Percentiles rank a stretch among this genome's conserved stretches.
phyloP scores from a whole-genome alignment of 768 basidiomycete genomes.

The Lentinula lateritia region DNA sequence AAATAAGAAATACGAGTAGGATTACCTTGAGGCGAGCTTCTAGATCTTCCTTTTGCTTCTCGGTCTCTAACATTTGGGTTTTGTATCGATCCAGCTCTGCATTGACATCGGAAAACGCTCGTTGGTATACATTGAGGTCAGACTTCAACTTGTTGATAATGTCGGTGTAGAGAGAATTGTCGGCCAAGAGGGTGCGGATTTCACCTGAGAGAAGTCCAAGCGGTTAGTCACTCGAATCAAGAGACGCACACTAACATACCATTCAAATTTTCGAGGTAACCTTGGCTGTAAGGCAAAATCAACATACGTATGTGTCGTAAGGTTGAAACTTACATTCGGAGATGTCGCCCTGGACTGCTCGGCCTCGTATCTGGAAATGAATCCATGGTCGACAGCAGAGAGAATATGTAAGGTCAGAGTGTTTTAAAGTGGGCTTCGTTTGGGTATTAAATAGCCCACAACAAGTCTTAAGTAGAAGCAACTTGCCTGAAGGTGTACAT shows the following conservation, averaged over 20 bases:
- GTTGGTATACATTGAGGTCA: slow-evolving; percentile 7
- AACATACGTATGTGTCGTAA: neutral
- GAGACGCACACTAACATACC: slow-evolving; percentile 13
- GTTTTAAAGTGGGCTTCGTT: neutral
- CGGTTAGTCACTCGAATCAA: neutral
- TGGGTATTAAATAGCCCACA: neutral
- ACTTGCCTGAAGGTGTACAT: neutral
- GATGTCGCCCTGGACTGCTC: neutral
- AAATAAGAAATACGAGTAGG: neutral
- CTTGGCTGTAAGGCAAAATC: slow-evolving; percentile 6
- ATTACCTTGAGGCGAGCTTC: slow-evolving; percentile 1
- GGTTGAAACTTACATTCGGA: slow-evolving; percentile 11
- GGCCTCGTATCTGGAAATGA: neutral
- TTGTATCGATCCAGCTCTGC: slow-evolving; percentile 12
- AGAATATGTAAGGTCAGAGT: neutral
- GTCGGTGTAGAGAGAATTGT: slow-evolving; percentile 18
- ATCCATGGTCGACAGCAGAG: neutral
- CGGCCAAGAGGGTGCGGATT: slow-evolving; percentile 30
- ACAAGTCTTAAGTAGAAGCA: neutral
- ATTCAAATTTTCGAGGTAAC: slow-evolving; percentile 31
- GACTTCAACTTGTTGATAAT: slow-evolving; percentile 10
- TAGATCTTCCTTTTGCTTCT: slow-evolving; percentile 30
- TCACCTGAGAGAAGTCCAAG: slow-evolving; percentile 24
- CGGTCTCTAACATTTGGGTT: slow-evolving; percentile 14
- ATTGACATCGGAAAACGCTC: slow-evolving; percentile 5